Evolutionary conservation across 2,329 filamentous ascomycete genomes (phyloP), one percentile per base, ranked within the genome.

Genomic region (Curvularia lunata): DNA sequence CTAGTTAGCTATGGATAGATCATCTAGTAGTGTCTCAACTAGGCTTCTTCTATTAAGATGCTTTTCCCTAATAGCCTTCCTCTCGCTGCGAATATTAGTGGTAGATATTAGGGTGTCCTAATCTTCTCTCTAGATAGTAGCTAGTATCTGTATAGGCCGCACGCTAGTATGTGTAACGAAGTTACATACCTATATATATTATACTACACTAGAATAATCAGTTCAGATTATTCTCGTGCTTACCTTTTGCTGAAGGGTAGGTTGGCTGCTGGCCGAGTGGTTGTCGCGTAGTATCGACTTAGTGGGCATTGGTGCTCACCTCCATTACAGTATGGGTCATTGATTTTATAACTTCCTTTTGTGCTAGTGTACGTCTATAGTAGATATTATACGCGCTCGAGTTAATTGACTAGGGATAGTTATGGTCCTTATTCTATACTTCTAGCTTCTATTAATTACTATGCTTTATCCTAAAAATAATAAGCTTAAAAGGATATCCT

Each of bases 381-480:
- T 59, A 62, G 27, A 62, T 53, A 48, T 62, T 59, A 42, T 59
- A 46, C 52, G 52, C 53, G 42, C 56, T 62, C 28, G 53, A 38
- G 45, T 59, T 56, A 12, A 62, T 56, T n/a, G 49, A 62, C 41
- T 30, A 46, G 18, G 34, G 19, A 42, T 59, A 41, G 47, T 62
- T 62, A 27, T 61, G 47, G 19, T 61, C 27, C 50, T 58, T 54
- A 38, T 61, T 28, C 40, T 50, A 32, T n/a, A 58, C 54, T 28
- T 58, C 54, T 49, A 61, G 54, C 49, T 47, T 60, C 45, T 30
- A 54, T 32, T 45, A 32, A 9, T 60, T 40, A 32, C 32, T 56
- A 23, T 60, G 43, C 52, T 62, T 62, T 27, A 27, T 45, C 41
- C 48, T 58, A 59, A 59, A n/a, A n/a, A n/a, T n/a, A n/a, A n/a